phyloP scores from a whole-genome alignment of 139 green algal species.

The Chlorella sp. region DNA sequence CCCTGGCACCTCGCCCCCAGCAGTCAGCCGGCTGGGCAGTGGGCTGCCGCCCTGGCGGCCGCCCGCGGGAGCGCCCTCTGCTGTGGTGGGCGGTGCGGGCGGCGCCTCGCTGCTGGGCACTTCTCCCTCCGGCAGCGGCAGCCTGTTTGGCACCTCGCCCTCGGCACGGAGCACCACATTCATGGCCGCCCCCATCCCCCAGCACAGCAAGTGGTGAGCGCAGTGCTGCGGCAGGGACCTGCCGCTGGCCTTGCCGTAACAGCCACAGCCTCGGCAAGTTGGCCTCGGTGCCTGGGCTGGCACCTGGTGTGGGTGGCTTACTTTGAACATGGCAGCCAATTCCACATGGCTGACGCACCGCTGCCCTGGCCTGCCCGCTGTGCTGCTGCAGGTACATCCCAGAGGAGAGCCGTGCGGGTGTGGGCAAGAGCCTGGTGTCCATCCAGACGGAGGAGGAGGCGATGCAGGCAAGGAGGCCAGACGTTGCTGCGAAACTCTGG shows the following conservation, averaged over 20 bases:
- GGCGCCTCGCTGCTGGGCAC: constrained; percentile 5
- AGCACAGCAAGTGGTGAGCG: constrained; percentile 51
- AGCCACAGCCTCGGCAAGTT: too few relatives aligned
- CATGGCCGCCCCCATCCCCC: constrained; percentile 8
- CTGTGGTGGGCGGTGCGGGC: background rate
- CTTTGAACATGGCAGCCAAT: too few relatives aligned
- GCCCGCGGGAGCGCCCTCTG: background rate
- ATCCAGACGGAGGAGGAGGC: constrained; percentile 57
- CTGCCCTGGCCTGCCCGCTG: background rate
- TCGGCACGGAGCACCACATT: constrained; percentile 14
- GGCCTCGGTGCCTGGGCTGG: too few relatives aligned
- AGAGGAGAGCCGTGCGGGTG: constrained; percentile 20
- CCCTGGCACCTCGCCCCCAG: constrained; percentile 4
- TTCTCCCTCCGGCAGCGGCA: constrained; percentile 26
- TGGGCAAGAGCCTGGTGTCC: constrained; percentile 25
- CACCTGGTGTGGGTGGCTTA: too few relatives aligned
- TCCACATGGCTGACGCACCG: too few relatives aligned
- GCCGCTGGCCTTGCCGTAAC: too few relatives aligned
- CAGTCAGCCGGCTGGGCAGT: background rate
- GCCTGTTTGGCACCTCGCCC: constrained; percentile 43
- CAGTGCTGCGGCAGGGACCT: too few relatives aligned
- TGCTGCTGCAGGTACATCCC: constrained; percentile 42
- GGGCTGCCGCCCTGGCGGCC: constrained; percentile 28
- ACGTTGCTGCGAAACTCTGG: background rate
- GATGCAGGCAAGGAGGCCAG: background rate